Conservation (phyloP, 2,329 filamentous ascomycete genomes). For the Helminthosporium solani region DNA sequence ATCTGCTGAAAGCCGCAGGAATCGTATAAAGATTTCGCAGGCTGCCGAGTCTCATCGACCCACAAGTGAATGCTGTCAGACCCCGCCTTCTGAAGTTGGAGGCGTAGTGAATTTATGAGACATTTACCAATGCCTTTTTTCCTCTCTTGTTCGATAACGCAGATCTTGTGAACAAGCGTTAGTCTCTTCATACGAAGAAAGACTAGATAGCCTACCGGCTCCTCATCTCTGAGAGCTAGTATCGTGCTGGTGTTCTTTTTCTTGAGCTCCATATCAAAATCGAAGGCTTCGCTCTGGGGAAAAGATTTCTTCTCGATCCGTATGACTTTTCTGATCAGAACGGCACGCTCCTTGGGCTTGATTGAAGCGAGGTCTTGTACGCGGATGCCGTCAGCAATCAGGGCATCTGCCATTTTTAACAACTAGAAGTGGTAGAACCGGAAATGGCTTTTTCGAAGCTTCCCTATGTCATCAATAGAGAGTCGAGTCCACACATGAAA, state of each 20-base stretch:
- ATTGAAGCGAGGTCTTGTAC: conserved; percentile 16
- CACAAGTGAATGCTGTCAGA: conserved; percentile 53
- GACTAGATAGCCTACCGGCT: conserved; percentile 48
- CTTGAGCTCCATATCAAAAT: conserved; percentile 50
- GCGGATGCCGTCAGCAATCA: conserved; percentile 3
- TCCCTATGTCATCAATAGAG: too few relatives aligned
- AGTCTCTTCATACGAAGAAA: conserved; percentile 48
- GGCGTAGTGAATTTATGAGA: conserved; percentile 48
- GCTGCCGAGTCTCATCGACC: conserved; percentile 52
- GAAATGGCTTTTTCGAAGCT: too few relatives aligned
- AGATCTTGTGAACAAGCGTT: conserved; percentile 55
- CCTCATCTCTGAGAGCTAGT: conserved; percentile 23
- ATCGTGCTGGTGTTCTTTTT: conserved; percentile 52
- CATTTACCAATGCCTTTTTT: conserved; percentile 49
- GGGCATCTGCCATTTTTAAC: too few relatives aligned
- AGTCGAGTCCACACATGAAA: too few relatives aligned
- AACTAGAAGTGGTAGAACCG: too few relatives aligned
- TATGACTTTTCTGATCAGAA: conserved; percentile 21
- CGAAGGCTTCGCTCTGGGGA: conserved; percentile 52
- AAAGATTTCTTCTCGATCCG: conserved; percentile 53
- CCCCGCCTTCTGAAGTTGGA: conserved; percentile 47
- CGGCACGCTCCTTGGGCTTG: conserved; percentile 21
- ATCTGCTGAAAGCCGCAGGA: conserved; percentile 49
- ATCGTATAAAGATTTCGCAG: conserved; percentile 49
- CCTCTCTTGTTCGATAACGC: conserved; percentile 50